Conservation (phyloP, 2,329 filamentous ascomycete species). For the Pestalotiopsis sp. region DNA sequence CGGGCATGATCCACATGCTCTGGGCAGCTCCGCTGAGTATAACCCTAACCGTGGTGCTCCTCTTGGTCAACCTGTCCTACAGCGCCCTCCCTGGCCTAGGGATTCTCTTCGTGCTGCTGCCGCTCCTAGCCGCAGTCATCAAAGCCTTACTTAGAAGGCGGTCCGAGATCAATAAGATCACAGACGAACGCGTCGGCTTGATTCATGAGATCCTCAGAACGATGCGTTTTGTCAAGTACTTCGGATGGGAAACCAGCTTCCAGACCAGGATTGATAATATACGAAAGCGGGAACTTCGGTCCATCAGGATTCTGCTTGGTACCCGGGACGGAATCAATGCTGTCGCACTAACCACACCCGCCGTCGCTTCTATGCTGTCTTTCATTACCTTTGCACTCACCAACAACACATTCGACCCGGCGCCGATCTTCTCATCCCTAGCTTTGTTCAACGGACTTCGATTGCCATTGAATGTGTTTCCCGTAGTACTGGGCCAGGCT, state of each 20-base stretch:
- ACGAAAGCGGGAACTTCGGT: slow-evolving; percentile 73
- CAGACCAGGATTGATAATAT: slow-evolving; percentile 75
- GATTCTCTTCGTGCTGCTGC: too few relatives aligned
- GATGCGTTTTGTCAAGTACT: slow-evolving; percentile 94
- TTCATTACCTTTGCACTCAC: slow-evolving; percentile 81
- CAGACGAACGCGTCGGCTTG: slow-evolving; percentile 86
- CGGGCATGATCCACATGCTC: too few relatives aligned
- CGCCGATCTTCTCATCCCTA: slow-evolving; percentile 87
- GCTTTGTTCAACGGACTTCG: slow-evolving; percentile 92
- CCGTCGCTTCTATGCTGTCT: slow-evolving; percentile 92
- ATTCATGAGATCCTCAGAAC: slow-evolving; percentile 92
- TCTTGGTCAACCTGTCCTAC: too few relatives aligned
- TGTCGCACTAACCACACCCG: slow-evolving; percentile 81
- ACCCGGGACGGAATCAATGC: slow-evolving; percentile 86
- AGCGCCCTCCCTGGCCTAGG: too few relatives aligned
- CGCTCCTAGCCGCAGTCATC: too few relatives aligned
- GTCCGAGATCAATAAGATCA: slow-evolving; percentile 86
- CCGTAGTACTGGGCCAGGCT: slow-evolving; percentile 84
- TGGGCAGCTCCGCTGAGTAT: too few relatives aligned
- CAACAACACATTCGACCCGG: slow-evolving; percentile 70
- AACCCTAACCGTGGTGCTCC: too few relatives aligned
- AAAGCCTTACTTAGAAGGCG: slow-evolving; percentile 80
- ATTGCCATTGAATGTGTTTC: slow-evolving; percentile 86
- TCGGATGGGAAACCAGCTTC: slow-evolving; percentile 92
- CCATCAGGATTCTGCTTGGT: slow-evolving; percentile 82